Evolutionary conservation across 768 basidiomycete species (phyloP), one percentile per base, ranked within the genome.

Genomic region (Lactifluus volemus): DNA sequence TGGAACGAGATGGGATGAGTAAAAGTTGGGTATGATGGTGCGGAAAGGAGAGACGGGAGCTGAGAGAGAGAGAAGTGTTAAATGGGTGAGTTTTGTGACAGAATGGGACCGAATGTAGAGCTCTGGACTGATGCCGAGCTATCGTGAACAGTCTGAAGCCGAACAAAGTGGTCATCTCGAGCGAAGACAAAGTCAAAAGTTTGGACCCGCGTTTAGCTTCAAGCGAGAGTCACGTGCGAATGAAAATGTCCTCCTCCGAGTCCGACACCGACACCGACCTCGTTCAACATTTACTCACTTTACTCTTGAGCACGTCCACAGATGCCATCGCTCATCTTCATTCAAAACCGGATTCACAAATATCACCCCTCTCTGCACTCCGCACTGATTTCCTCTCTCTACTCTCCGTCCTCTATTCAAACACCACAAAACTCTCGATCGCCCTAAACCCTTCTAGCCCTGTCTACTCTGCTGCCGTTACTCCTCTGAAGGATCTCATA

Each of bases 361-460:
- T 65, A 36, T 66, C 66, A 10, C 69, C 73, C 30, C 70, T 80
- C 38, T 29, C 70, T 5, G 69, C 78, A 58, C 65, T 89, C 49
- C 79, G 75, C 64, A 76, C 76, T 38, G 88, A 89, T 68, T 71
- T 85, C 17, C 59, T 82, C 21, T 78, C 83, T 2, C 72, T 88
- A 39, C 75, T 88, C 49, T 74, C 81, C 5, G 76, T 87, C 63
- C 67, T 88, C n/a, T 75, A 85, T 69, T 70, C 74, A 21, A 72
- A 78, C 34, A 73, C 79, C 5, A 88, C 85, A 19, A 88, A 85
- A 67, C 70, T 86, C 29, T 76, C 87, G 4, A 77, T 89, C 38
- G 76, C 80, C 1, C 76, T 87, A 53, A 87, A 84, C 47, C 83
- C 85, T 5, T 70, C 81, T 4, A 73, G 34, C 50, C 65, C 60